phyloP scores from a whole-genome alignment of 306 rosid species.

The Gastrolobium villosum region DNA sequence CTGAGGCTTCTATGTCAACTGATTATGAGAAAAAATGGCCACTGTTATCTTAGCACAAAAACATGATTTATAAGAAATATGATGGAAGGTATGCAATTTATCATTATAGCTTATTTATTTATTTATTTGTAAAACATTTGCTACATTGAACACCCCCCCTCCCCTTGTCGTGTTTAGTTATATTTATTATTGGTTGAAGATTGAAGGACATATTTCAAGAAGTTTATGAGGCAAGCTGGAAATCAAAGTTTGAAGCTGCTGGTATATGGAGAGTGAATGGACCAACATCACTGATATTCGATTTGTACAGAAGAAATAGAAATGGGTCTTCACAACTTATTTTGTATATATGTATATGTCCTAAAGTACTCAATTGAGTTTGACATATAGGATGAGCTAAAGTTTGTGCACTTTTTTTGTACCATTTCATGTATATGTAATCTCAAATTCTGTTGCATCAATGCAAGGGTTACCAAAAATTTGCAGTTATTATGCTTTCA shows the following conservation, averaged over 20 bases:
- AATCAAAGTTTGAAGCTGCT: constrained; percentile 92
- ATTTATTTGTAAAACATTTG: constrained; percentile 12
- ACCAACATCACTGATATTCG: too few species aligned
- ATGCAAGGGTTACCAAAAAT: too few species aligned
- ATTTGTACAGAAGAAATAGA: too few species aligned
- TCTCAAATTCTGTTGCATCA: too few species aligned
- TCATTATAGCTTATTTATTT: constrained; percentile 38
- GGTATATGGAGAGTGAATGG: constrained; percentile 85
- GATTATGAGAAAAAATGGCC: constrained; percentile 98
- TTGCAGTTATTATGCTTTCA: too few species aligned
- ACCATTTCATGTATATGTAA: too few species aligned
- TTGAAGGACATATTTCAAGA: constrained; percentile 99
- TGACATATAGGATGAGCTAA: too few species aligned
- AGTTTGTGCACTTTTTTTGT: too few species aligned
- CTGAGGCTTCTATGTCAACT: constrained; percentile 89
- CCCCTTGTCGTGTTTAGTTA: constrained; percentile 26
- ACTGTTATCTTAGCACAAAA: constrained; percentile 95
- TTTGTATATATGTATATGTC: too few species aligned
- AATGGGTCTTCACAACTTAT: too few species aligned
- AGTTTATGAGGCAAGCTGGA: constrained; percentile 94
- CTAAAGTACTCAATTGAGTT: too few species aligned
- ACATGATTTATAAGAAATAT: constrained; percentile 95
- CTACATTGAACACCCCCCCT: too few species aligned
- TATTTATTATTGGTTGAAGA: constrained; percentile 61
- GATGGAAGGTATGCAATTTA: constrained; percentile 86